Conservation (phyloP, 108 stramenopile species). For the Conticribra weissflogii region DNA sequence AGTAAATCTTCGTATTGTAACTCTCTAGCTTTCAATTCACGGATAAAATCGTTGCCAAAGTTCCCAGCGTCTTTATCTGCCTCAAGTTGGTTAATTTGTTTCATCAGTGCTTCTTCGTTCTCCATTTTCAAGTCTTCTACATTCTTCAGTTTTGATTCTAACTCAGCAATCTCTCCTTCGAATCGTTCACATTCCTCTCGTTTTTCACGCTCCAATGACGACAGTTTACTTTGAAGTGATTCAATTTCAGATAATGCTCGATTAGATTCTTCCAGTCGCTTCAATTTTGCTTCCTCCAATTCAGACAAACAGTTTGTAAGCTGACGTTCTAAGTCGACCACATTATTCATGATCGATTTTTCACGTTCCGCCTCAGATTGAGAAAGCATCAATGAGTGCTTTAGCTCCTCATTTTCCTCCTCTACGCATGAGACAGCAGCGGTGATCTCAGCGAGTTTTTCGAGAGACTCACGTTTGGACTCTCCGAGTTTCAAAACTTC, state of each 20-base stretch:
- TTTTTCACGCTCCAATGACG: constrained; percentile 1
- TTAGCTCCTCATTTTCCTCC: constrained; percentile 33
- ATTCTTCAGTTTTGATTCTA: constrained; percentile 2
- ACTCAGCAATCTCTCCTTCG: not conserved
- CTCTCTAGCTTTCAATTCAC: constrained; percentile 38
- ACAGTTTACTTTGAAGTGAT: constrained; percentile 7
- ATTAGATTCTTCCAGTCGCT: constrained; percentile 17
- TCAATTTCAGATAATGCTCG: constrained; percentile 10
- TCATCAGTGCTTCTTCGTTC: constrained; percentile 20
- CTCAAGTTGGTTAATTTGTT: constrained; percentile 34
- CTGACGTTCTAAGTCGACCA: no score
- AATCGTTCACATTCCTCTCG: not conserved
- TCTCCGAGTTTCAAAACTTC: constrained; percentile 31
- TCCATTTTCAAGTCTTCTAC: constrained; percentile 11
- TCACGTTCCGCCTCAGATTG: constrained; percentile 4
- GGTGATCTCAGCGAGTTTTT: constrained; percentile 27
- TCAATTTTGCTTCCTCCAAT: not conserved
- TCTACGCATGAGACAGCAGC: constrained; percentile 23
- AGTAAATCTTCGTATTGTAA: constrained; percentile 20
- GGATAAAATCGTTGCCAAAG: constrained; percentile 33
- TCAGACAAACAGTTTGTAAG: no score
- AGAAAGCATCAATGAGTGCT: constrained; percentile 21
- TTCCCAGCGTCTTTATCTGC: constrained; percentile 20
- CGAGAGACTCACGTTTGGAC: constrained; percentile 18
- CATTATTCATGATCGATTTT: constrained; percentile 6